These are phyloP conservation scores for Teunomyces aglyptinius DNA, from an alignment of 805 yeast genomes.

Conservation along the genomic window DNA sequence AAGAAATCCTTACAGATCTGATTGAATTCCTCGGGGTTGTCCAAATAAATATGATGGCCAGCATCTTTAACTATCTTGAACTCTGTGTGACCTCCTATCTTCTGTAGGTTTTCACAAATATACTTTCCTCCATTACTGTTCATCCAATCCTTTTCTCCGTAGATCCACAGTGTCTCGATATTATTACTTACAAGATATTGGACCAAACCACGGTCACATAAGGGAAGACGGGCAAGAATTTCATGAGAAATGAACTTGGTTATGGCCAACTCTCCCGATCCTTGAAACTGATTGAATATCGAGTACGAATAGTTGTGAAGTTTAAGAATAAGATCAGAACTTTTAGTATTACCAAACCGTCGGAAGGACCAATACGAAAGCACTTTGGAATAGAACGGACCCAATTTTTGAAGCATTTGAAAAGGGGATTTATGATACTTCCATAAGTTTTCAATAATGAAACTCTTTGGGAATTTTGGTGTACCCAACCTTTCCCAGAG, in stretches of 20 bases:
- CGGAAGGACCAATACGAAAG: slow-evolving; percentile 43
- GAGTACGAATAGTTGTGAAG: slow-evolving; percentile 41
- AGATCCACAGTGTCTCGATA: slow-evolving; percentile 33
- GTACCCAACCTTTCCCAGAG: slow-evolving; percentile 35
- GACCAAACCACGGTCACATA: slow-evolving; percentile 39
- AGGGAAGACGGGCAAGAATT: slow-evolving; percentile 36
- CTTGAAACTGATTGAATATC: slow-evolving; percentile 42
- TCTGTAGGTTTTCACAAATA: slow-evolving; percentile 25
- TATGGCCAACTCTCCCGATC: slow-evolving; percentile 44
- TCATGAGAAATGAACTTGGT: slow-evolving; percentile 41
- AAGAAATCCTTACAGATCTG: slow-evolving; percentile 22
- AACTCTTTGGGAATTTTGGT: slow-evolving; percentile 37
- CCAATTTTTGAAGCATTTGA: slow-evolving; percentile 35
- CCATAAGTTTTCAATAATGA: slow-evolving; percentile 34
- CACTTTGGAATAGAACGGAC: slow-evolving; percentile 40
- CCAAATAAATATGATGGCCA: slow-evolving; percentile 44
- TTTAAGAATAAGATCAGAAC: slow-evolving; percentile 26
- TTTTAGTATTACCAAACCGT: slow-evolving; percentile 31
- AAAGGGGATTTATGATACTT: slow-evolving; percentile 38
- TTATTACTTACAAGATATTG: slow-evolving; percentile 23
- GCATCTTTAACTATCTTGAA: slow-evolving; percentile 31
- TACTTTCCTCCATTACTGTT: slow-evolving; percentile 36
- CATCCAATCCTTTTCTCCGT: slow-evolving; percentile 48
- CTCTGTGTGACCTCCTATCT: slow-evolving; percentile 15
- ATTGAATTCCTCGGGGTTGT: slow-evolving; percentile 36